Evolutionary conservation across 2,329 filamentous ascomycete species (phyloP), one percentile per base, ranked within the genome.

Genomic region (Orbilia blumenaviensis): DNA sequence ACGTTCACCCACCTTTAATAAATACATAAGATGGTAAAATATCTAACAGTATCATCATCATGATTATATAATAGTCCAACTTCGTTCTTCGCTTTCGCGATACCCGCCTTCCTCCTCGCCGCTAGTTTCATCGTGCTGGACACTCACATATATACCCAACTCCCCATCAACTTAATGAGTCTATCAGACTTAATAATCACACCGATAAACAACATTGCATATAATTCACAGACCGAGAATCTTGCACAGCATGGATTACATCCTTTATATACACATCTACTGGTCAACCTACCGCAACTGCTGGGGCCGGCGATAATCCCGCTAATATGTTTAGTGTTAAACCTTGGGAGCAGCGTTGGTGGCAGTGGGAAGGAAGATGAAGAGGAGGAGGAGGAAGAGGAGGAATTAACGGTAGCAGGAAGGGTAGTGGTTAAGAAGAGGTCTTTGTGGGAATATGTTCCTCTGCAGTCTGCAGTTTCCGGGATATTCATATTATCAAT

Each of bases 101-200:
- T 79, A 18, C 77, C 88, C 64, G 84, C 96, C 56, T 81, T 89
- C 78, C 87, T 88, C 69, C 86, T 95, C 80, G 81, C 88, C 66
- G 80, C 88, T 66, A 90, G 91, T 77, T 92, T 88, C 32, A 82
- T 72, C 5, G 32, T 66, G 34, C 54, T 77, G 18, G 73, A 77
- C 34, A 77, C 73, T n/a, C 66, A 72, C 42, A 61, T 77, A 8
- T 77, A 77, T 50, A 77, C 72, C 16, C 64, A 69, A 36, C 25
- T 52, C 2, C 73, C 73, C 12, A 32, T 72, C 25, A 14, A 23
- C 21, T 46, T 34, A 9, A 10, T 77, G 8, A 42, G 10, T 3
- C 23, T 67, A 27, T 16, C 42, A 18, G 36, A 77, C 36, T 83
- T 85, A 3, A 81, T 87, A 63, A 82, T 87, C 66, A 87, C 86